Base-by-base conservation (phyloP, 208 protist genomes). In the Trypanosoma platydactyli region DNA sequence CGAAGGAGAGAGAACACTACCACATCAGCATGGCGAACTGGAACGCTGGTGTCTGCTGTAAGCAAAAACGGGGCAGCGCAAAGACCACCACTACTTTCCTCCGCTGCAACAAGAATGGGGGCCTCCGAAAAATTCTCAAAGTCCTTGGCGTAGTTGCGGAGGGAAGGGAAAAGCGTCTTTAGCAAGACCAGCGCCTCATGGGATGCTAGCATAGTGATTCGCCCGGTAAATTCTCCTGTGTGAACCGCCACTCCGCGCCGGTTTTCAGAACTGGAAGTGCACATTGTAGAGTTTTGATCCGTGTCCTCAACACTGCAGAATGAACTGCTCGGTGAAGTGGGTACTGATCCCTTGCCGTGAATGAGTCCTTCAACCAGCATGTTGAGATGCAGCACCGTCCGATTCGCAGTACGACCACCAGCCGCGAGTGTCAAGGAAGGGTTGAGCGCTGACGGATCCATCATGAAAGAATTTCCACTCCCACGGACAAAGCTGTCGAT, bases 321-420 rank as follows among this genome's bases (percentile, higher is more conserved):
- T 12, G 53, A 68, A 51, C 55, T 69, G 40, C 50, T 57, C 22
- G 42, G 62, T 25, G 62, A 75, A 2, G 42, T 33, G 27, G 40
- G 40, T 4, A 27, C 40, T 7, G 53, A 53, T 20, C 33, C 4
- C 1, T 33, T 25, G 29, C 54, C 42, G 35, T 54, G 62, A 5
- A 67, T 9, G 22, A 75, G 69, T 1, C 25, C 38, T 51, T 75
- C 69, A 18, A 53, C 12, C 6, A 75, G 24, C 27, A 75, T 60
- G 27, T 59, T 64, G 0, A 75, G 35, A 49, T 62, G 50, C 11
- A 58, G 3, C 13, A 61, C 69, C 5, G 41, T 63, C n/a, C 54
- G 38, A 46, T 64, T 63, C n/a, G 64, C 40, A 9, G 18, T 16
- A 42, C 55, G 29, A 30, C 22, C 22, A 22, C 38, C 55, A 11